These are phyloP conservation scores for Acacia confusa DNA, from an alignment of 306 rosid genomes.

Conservation along the genomic window DNA sequence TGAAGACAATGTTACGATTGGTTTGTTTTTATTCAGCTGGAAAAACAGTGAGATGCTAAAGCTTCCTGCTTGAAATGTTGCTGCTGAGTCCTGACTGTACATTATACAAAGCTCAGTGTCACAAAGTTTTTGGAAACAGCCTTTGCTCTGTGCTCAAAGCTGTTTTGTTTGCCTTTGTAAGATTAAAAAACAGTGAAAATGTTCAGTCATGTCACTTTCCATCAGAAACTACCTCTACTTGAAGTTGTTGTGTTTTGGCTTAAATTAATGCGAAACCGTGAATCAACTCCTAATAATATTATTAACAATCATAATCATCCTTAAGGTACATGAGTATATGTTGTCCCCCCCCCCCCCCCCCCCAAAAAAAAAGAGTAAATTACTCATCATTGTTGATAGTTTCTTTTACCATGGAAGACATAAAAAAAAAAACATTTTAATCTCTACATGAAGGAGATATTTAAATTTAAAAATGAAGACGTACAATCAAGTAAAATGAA, in stretches of 20 bases:
- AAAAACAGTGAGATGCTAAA: slow-evolving; percentile 37
- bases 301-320: neutral
- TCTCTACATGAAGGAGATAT: neutral
- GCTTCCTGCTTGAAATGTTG: slow-evolving; percentile 33
- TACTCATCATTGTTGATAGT: neutral
- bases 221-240: neutral
- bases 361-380: no score
- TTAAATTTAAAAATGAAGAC: no score
- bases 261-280: neutral
- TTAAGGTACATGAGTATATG: neutral
- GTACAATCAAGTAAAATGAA: neutral
- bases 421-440: neutral
- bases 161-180: neutral
- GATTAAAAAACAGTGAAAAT: neutral
- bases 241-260: neutral
- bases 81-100: neutral
- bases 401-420: neutral
- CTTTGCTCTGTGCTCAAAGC: neutral
- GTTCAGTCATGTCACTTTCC: neutral
- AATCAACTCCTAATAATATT: neutral
- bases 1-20: neutral
- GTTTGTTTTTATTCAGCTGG: slow-evolving; percentile 38
- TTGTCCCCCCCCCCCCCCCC: no score
- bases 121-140: neutral
- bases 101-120: neutral